phyloP scores from a whole-genome alignment of 2,329 filamentous ascomycete genomes.

The Mariannaea elegans region DNA sequence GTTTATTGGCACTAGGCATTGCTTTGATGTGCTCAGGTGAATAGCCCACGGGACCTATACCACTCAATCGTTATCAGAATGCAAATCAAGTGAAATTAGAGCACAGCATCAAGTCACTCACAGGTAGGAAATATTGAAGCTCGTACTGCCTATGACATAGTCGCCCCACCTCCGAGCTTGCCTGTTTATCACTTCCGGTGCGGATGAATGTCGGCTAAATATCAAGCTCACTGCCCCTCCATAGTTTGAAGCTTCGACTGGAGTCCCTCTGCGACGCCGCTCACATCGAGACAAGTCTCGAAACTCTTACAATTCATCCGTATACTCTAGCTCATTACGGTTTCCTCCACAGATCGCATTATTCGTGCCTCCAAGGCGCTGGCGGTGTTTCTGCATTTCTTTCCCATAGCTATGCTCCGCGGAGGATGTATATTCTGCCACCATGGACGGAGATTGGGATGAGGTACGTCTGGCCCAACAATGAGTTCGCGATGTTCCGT shows the following conservation, averaged over 20 bases:
- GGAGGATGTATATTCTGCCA: conserved; percentile 51
- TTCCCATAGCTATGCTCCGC: conserved; percentile 44
- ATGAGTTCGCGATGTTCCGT: conserved; percentile 11
- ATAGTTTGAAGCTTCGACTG: conserved; percentile 29
- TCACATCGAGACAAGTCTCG: conserved; percentile 20
- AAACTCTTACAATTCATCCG: neutral
- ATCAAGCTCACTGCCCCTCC: conserved; percentile 37
- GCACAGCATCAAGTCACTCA: too few species aligned
- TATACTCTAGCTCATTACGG: neutral
- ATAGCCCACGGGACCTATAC: too few species aligned
- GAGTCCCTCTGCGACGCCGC: conserved; percentile 25
- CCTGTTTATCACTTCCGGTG: neutral
- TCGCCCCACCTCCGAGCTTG: too few species aligned
- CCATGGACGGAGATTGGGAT: conserved; percentile 75
- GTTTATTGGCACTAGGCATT: too few species aligned
- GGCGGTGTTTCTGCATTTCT: conserved; percentile 19
- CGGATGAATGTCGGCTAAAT: conserved; percentile 38
- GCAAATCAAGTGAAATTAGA: too few species aligned
- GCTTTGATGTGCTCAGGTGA: too few species aligned
- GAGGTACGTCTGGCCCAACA: conserved; percentile 58
- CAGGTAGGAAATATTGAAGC: too few species aligned
- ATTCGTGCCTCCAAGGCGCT: conserved; percentile 23
- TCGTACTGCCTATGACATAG: too few species aligned
- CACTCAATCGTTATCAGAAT: too few species aligned
- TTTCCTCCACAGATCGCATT: neutral